Evolutionary conservation across 768 basidiomycete genomes (phyloP), one percentile per base, ranked within the genome.

Genomic region (Russula foetens): DNA sequence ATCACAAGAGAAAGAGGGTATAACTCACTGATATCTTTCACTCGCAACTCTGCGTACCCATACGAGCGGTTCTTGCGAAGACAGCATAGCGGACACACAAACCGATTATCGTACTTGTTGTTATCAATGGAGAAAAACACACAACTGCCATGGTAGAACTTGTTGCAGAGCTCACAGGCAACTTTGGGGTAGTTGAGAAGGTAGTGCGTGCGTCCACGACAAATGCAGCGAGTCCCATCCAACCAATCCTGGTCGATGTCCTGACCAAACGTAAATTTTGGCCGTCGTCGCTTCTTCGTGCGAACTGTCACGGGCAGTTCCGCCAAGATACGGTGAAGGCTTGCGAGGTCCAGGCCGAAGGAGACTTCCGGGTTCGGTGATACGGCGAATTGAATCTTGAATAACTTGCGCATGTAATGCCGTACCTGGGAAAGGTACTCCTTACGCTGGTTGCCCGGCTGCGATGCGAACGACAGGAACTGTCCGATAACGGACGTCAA

Each of bases 361-460:
- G 89, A 90, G 2, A 88, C 81, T 50, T 90, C 89, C 1, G 84
- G 86, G 61, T 82, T 88, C 2, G 89, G 87, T 0, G 88, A 88
- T 11, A 93, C 86, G n/a, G 86, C 85, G 68, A 93, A 92, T 72
- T 92, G 90, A 54, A 93, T 88, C 74, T 85, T 87, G 77, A 85
- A 92, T 17, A 92, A 75, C 74, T 93, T 93, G 65, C 90, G 85
- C 89, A 93, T 91, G 70, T 86, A 92, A 71, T 93, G 91, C 33
- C 90, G 83, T 14, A 92, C 89, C 71, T 91, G 90, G 17, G 85
- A 81, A 43, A 92, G 84, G 67, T 85, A 87, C 57, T 89, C 87
- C 4, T 78, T 74, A n/a, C 84, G 82, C 68, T 90, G 90, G 61
- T 91, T 87, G 38, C 78, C 78, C 33, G 81, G 77, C 66, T 84